A percentile compares a stretch with the other conserved stretches of the same genome.
Conservation (phyloP, 1,139 yeast genomes). For the Taphrina confusa region DNA sequence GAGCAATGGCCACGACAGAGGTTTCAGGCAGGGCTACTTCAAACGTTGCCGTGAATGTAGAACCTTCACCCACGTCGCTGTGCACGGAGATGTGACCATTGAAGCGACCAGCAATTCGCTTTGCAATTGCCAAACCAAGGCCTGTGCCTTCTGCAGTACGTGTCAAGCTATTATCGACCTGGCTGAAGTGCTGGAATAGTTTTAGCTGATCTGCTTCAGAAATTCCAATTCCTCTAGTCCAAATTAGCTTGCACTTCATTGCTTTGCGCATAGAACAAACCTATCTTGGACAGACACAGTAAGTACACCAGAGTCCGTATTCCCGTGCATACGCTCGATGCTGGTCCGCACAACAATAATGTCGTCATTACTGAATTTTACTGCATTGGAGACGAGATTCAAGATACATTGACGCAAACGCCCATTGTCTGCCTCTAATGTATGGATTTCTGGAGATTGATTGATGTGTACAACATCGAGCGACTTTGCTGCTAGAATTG, state of each 20-base stretch:
- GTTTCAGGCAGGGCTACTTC: not conserved
- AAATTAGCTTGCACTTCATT: conserved; percentile 71
- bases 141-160: conserved; percentile 91
- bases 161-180: conserved; percentile 89
- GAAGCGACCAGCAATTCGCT: conserved; percentile 81
- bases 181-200: conserved; percentile 84
- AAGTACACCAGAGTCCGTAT: not conserved
- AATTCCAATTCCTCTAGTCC: conserved; percentile 79
- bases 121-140: conserved; percentile 80
- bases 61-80: conserved; percentile 11
- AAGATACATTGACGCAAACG: conserved; percentile 80
- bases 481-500: conserved; percentile 81
- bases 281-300: conserved; percentile 1
- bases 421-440: conserved; percentile 85
- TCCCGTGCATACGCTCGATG: conserved; percentile 50
- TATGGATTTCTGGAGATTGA: conserved; percentile 55
- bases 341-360: conserved; percentile 42
- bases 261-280: not conserved
- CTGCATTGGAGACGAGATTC: conserved; percentile 83
- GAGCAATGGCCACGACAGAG: not conserved
- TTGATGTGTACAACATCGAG: conserved; percentile 76
- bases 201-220: conserved; percentile 78
- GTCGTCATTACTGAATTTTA: conserved; percentile 60
- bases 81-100: conserved; percentile 89
- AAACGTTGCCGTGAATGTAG: conserved; percentile 11